Base-by-base conservation (phyloP, 352 stramenopile species). In the Phytophthora multivora region DNA sequence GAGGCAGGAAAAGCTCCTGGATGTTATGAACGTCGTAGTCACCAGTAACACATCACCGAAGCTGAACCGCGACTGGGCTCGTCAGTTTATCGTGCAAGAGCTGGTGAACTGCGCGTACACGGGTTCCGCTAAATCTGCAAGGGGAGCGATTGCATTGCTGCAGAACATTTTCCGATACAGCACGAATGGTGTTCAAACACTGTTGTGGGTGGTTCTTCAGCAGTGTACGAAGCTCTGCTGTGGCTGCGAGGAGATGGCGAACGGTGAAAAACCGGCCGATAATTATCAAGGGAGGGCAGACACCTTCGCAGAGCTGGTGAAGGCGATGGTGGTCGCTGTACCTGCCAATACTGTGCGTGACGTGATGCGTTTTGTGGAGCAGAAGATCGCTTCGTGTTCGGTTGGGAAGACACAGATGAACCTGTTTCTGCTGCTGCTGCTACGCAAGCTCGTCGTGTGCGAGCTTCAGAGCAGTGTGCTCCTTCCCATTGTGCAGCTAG, bases 161-260 rank as follows among this genome's bases (percentile, higher is more conserved):
- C 71, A 84, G 12, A 68, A 51, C 3, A 69, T 88, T 12, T 63
- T 58, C 39, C 51, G 53, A 41, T 36, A 55, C n/a, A 56, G 41
- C 15, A 42, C 39, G 3, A 60, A 58, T 45, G 33, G 33, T 26
- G 52, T 63, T 45, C 42, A 46, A 8, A 50, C 59, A 26, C 26
- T 78, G 16, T 49, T 90, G 21, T 91, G 80, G 83, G 51, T 67
- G 26, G 51, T 88, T 38, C 28, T 92, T 19, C 66, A 81, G 26
- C 71, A 83, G 33, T 92, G 83, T 36, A 89, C 80, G 2, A 78
- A 64, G 33, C 59, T 77, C 23, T 90, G 80, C 42, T 90, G 79
- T 40, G 79, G 80, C 30, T 84, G 75, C 21, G 59, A 71, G n/a
- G 40, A 63, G 2, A 57, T 23, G n/a, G 28, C 3, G 5, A 55